Evolutionary conservation across 768 basidiomycete genomes (phyloP), one percentile per base, ranked within the genome.

Genomic region (Boletus rex-veris): DNA sequence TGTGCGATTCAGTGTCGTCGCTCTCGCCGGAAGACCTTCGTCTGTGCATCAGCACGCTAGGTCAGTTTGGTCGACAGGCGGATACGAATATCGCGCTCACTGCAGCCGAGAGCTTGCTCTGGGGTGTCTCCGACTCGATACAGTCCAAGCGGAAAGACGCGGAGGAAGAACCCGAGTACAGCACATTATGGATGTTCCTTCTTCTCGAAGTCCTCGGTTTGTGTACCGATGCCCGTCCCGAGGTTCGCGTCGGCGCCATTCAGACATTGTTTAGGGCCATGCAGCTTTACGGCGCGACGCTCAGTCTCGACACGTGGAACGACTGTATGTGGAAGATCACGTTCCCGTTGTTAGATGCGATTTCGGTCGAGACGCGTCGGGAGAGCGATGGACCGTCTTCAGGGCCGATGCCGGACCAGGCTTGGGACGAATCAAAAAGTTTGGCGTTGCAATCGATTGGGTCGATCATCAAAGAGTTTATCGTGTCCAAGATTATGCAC

Each of bases 41-140:
- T 8, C 77, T 91, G 9, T 98, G 94, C 62, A 96, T 98, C 71
- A 82, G 78, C 56, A 95, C 96, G 5, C 77, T 99, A 0, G 92
- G 92, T 6, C 86, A 88, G 50, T 99, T 96, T 70, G 94, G 95
- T 8, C 81, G 86, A 16, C 96, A 98, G 63, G 80, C 84, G 1
- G 97, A 98, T 59, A 95, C 96, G 37, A 99, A 99, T 62, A 96
- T 99, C 52, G 91, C 94, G 2, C 74, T 99, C 51, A 96, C 96
- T 1, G 92, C 92, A 0, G 92, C 95, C 0, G 92, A 92, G 53
- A 93, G 92, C 49, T 73, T 98, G 3, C 75, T 99, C 5, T 98
- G 96, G 96, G 88, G 90, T 55, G 90, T 99, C 0, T 97, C 95
- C 0, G 96, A 99, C 66, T 89, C 92, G 1, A 91, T 98, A 35